Base-by-base conservation (phyloP, 257 asterid species). In the Eustoma russellianum region DNA sequence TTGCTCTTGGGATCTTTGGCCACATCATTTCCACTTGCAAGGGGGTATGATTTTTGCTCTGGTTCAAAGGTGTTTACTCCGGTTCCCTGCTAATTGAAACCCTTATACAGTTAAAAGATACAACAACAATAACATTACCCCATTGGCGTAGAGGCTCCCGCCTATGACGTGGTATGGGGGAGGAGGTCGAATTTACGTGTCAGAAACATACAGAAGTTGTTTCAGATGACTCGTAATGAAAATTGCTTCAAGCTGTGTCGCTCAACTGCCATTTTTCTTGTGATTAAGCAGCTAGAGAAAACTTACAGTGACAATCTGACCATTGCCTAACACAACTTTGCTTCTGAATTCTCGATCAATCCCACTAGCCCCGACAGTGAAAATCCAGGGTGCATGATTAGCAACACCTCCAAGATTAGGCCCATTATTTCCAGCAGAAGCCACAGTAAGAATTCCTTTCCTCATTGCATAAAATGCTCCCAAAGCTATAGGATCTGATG, bases 351-450 rank as follows among this genome's bases (percentile, higher is more conserved):
- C 79, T 17, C 98, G 78, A 57, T 79, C 86, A 48, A 74, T 86
- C 41, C 95, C 83, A 60, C 80, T 83, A n/a, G 98, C 98, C 7
- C 78, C 98, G 33, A 90, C 94, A 0, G 98, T 90, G 12, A 90
- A 48, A 58, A 90, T 34, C 98, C 98, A 90, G 0, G 98, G 98
- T 3, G 96, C 98, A 18, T 90, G 85, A 56, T 90, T 90, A 0
- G 76, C 53, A 40, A 90, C 79, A 2, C 71, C 38, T 11, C 78
- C 78, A 48, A 56, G 67, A 33, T 41, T 18, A 5, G 95, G 96
- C 6, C 98, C 98, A 18, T 72, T 82, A 17, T 90, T 90, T 52
- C 96, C 98, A 40, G 89, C 94, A 0, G 98, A 86, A 56, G 96
- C 91, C 53, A 83, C 94, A 0, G 92, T 83, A 0, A 83, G 56